Conservation (phyloP, 345 rosid genomes). For the Eucalyptus tenuipes region DNA sequence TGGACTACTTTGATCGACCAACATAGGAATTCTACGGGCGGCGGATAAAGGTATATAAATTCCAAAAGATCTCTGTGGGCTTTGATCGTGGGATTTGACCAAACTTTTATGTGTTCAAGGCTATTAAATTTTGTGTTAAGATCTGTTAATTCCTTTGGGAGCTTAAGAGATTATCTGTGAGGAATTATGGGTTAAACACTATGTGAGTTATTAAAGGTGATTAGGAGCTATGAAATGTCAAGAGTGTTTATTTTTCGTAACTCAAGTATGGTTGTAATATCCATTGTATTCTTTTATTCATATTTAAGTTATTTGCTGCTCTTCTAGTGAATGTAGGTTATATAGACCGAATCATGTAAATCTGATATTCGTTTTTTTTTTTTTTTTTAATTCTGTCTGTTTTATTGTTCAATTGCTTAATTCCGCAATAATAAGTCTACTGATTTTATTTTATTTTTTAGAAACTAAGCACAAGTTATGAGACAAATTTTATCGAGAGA, state of each 20-base stretch:
- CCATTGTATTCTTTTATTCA: fast-evolving
- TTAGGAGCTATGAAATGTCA: not conserved
- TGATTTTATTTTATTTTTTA: too few species aligned
- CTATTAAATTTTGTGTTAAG: not conserved
- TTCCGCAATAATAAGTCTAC: too few species aligned
- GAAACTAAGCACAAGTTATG: not conserved
- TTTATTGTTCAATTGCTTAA: not conserved
- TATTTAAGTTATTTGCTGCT: fast-evolving
- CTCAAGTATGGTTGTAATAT: too few species aligned
- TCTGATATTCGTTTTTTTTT: too few species aligned
- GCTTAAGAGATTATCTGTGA: too few species aligned
- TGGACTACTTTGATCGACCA: not conserved
- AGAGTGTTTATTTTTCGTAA: too few species aligned
- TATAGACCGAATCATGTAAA: too few species aligned
- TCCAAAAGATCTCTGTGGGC: not conserved
- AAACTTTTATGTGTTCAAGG: not conserved
- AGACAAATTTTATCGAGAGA: not conserved
- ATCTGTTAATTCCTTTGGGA: too few species aligned
- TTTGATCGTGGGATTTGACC: not conserved
- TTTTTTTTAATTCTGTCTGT: fast-evolving
- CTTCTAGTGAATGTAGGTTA: fast-evolving
- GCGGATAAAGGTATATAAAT: not conserved
- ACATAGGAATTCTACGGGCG: not conserved
- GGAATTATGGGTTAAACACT: fast-evolving
- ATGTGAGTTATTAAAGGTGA: too few species aligned